These are phyloP conservation scores for Orychophragmus violaceus DNA, from an alignment of 345 rosid genomes.

Conservation along the genomic window DNA sequence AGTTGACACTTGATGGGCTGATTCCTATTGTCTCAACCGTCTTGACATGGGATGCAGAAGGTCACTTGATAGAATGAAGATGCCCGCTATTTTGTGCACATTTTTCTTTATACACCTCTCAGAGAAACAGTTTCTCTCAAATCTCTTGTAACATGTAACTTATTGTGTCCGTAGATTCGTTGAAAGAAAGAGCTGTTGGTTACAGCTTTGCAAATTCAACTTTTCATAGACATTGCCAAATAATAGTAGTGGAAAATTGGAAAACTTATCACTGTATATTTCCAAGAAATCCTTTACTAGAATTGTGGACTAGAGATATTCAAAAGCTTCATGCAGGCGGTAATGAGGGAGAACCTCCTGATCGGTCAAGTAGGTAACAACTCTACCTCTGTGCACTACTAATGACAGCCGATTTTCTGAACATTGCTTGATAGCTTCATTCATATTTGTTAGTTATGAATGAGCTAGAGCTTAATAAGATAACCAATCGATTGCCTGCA, in stretches of 20 bases:
- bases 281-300: not conserved
- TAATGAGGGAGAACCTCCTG: constrained; percentile 16
- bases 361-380: constrained; percentile 1
- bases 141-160: constrained; percentile 28
- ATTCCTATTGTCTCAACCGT: constrained; percentile 17
- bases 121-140: constrained; percentile 15
- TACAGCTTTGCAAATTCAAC: constrained; percentile 1
- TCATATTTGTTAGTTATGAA: not conserved
- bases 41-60: constrained; percentile 7
- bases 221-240: not conserved
- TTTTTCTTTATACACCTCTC: constrained; percentile 23
- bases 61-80: constrained; percentile 14
- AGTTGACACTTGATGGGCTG: not conserved
- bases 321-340: constrained; percentile 23
- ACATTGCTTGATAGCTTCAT: constrained; percentile 3
- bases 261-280: not conserved
- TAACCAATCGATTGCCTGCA: not conserved
- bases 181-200: constrained; percentile 26
- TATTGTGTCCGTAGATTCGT: constrained; percentile 25
- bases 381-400: not conserved
- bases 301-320: not conserved
- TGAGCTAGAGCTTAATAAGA: not conserved
- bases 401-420: not conserved
- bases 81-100: constrained; percentile 17
- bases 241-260: not conserved